Percentiles rank a stretch among this genome's conserved stretches.
These are phyloP conservation scores for Colletotrichum graminicola DNA, from an alignment of 2,329 filamentous ascomycete genomes.

Conservation along the genomic window DNA sequence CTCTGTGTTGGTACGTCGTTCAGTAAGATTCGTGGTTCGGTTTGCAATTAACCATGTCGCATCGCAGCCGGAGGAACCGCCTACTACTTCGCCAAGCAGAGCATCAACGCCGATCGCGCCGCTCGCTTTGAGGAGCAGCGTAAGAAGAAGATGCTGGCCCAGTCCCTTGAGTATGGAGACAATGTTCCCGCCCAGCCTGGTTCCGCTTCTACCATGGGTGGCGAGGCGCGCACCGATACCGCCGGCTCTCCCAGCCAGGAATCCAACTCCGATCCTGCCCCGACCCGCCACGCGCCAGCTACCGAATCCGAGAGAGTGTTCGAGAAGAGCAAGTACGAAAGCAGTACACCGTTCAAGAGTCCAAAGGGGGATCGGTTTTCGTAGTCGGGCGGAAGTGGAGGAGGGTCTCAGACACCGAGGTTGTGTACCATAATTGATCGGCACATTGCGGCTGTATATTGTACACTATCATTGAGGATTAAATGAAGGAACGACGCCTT, in stretches of 20 bases:
- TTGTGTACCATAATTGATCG: constrained; percentile 36
- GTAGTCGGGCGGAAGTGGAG: constrained; percentile 46
- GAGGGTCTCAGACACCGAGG: constrained; percentile 2
- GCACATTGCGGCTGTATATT: constrained; percentile 17
- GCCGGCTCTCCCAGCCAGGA: constrained; percentile 77
- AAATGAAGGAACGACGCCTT: constrained; percentile 26
- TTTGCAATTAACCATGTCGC: constrained; percentile 18
- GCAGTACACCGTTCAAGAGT: constrained; percentile 78
- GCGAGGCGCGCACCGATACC: constrained; percentile 69
- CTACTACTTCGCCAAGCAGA: constrained; percentile 95
- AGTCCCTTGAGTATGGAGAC: constrained; percentile 65
- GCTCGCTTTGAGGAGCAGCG: constrained; percentile 76
- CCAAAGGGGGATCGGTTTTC: constrained; percentile 90
- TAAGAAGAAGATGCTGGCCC: constrained; percentile 71
- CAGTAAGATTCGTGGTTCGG: constrained; percentile 34
- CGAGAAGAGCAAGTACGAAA: constrained; percentile 94
- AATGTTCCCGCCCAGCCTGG: constrained; percentile 52
- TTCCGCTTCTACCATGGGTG: constrained; percentile 54
- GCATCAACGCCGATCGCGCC: constrained; percentile 90
- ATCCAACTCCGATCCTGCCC: constrained; percentile 82
- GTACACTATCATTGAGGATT: constrained; percentile 31
- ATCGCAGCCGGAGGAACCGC: constrained; percentile 83
- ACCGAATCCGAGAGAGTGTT: constrained; percentile 74
- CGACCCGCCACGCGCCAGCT: constrained; percentile 83
- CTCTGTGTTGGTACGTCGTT: constrained; percentile 79